A percentile compares a stretch with the other conserved stretches of the same genome.
These are phyloP conservation scores for Sophora flavescens DNA, from an alignment of 306 rosid genomes.

Conservation along the genomic window DNA sequence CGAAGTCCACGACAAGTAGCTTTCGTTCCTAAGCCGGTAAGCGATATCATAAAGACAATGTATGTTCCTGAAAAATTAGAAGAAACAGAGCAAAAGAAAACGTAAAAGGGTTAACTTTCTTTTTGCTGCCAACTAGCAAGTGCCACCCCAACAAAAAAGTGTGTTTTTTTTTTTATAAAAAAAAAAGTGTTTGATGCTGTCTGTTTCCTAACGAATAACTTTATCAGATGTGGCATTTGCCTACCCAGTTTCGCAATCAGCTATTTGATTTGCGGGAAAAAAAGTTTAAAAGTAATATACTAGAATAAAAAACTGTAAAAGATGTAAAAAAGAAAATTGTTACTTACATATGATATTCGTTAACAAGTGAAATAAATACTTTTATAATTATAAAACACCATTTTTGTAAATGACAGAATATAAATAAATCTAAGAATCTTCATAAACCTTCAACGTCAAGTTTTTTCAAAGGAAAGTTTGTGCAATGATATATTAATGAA, in stretches of 20 bases:
- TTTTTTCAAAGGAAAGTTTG: no score
- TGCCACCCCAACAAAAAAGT: constrained; percentile 45
- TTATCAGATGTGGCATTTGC: neutral
- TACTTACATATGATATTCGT: neutral
- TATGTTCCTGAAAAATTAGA: constrained; percentile 35
- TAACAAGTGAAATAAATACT: neutral
- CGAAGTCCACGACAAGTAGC: constrained; percentile 30
- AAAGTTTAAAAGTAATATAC: neutral
- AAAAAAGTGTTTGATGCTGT: constrained; percentile 45
- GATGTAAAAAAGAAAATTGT: no score
- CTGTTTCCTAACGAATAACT: constrained; percentile 34
- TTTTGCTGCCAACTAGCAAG: constrained; percentile 49
- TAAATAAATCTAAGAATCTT: no score
- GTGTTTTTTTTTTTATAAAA: no score
- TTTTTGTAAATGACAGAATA: no score
- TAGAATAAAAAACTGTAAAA: neutral
- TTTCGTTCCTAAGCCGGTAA: constrained; percentile 39
- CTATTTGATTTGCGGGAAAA: neutral
- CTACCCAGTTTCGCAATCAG: neutral
- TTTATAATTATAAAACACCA: no score
- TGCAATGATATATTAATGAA: no score
- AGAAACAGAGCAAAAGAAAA: constrained; percentile 27
- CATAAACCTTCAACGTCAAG: no score
- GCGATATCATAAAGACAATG: constrained; percentile 25
- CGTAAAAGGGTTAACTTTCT: constrained; percentile 43